These are phyloP conservation scores for Plasmodium berghei DNA, from an alignment of 169 alveolate species.

Conservation along the genomic window DNA sequence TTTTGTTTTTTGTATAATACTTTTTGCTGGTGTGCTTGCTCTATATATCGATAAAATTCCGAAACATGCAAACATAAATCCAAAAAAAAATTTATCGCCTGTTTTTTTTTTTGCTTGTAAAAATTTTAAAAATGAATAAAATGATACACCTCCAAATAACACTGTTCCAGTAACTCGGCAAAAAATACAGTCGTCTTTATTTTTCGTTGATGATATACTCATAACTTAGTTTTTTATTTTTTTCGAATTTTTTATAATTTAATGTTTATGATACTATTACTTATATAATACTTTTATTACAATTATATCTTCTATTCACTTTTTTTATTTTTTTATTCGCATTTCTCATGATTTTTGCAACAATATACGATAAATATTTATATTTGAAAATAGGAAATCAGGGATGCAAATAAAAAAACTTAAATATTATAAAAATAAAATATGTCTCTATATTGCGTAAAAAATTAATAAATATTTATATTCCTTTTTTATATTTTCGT, in stretches of 20 bases:
- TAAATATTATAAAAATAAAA: too few species aligned
- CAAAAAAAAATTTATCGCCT: constrained; percentile 52
- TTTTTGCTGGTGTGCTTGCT: constrained; percentile 57
- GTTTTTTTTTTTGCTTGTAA: constrained; percentile 49
- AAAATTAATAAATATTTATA: too few species aligned
- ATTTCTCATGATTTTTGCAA: too few species aligned
- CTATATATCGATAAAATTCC: constrained; percentile 45
- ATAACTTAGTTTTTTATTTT: constrained; percentile 4
- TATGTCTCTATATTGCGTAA: too few species aligned
- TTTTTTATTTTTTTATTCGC: too few species aligned
- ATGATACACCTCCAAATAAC: constrained; percentile 57
- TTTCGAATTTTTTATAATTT: not conserved
- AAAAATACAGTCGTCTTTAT: constrained; percentile 55
- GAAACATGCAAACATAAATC: constrained; percentile 31
- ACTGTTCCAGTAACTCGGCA: constrained; percentile 69
- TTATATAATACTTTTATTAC: too few species aligned
- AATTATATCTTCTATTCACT: too few species aligned
- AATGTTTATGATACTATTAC: not conserved
- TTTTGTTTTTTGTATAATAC: not conserved
- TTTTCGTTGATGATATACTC: constrained; percentile 10
- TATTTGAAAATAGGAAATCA: too few species aligned
- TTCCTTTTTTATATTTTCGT: too few species aligned
- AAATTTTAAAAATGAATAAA: constrained; percentile 63
- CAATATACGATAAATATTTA: too few species aligned
- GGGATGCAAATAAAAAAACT: too few species aligned